A percentile compares a stretch with the other conserved stretches of the same genome.
phyloP scores from a whole-genome alignment of 2,329 filamentous ascomycete species.

The Penicillium sp. region DNA sequence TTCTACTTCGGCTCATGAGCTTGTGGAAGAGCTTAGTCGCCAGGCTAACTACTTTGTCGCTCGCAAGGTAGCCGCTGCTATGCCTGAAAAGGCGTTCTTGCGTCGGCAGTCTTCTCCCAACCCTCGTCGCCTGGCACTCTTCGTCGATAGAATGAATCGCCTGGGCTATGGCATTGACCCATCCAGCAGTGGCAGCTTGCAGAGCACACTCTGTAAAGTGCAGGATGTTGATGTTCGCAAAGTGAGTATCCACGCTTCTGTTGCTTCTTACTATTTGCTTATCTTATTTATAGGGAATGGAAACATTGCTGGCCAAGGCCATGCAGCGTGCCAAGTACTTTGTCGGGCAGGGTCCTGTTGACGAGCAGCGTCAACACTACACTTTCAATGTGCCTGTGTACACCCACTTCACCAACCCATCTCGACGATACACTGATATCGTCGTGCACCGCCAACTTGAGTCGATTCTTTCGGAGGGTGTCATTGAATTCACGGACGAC shows the following conservation, averaged over 20 bases:
- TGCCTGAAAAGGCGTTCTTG: constrained; percentile 89
- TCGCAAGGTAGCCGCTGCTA: constrained; percentile 67
- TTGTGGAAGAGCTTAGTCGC: constrained; percentile 91
- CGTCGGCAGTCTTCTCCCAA: constrained; percentile 82
- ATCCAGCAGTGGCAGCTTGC: constrained; percentile 80
- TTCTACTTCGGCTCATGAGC: constrained; percentile 78
- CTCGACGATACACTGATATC: constrained; percentile 88
- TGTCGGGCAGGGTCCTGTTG: constrained; percentile 69
- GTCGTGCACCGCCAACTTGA: constrained; percentile 94
- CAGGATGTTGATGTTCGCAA: constrained; percentile 84
- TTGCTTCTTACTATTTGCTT: not conserved
- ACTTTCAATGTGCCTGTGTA: constrained; percentile 87
- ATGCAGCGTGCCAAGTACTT: constrained; percentile 97
- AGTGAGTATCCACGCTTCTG: constrained; percentile 34
- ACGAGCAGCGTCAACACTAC: constrained; percentile 80
- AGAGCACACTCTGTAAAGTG: constrained; percentile 92
- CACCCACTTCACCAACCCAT: constrained; percentile 95
- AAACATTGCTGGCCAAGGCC: constrained; percentile 87
- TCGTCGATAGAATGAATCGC: constrained; percentile 86
- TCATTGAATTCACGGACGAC: constrained; percentile 82
- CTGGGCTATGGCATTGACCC: constrained; percentile 87
- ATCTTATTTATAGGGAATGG: constrained; percentile 62
- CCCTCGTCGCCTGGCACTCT: constrained; percentile 77
- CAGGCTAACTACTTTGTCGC: constrained; percentile 88
- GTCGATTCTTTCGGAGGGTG: constrained; percentile 71